Conservation (phyloP, 129 eudicot species). For the Apium graveolens region DNA sequence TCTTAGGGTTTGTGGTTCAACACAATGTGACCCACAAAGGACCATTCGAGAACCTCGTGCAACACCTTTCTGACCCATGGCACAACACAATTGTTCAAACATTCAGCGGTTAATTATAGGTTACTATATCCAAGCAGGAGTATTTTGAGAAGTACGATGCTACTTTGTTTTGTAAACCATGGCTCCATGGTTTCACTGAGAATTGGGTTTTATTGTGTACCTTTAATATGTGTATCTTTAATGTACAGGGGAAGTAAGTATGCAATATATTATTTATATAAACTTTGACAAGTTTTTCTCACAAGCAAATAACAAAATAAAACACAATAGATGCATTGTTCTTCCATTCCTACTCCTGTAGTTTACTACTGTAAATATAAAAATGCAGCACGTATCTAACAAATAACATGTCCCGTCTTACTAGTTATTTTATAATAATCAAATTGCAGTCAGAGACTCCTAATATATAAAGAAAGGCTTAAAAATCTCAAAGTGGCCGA, state of each 20-base stretch:
- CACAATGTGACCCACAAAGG: slow-evolving; percentile 91
- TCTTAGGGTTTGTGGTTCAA: slow-evolving; percentile 85
- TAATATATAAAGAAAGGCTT: too few relatives aligned
- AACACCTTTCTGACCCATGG: slow-evolving; percentile 99
- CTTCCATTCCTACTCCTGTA: not conserved
- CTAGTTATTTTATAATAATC: too few relatives aligned
- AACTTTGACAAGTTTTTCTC: slow-evolving; percentile 3
- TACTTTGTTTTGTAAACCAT: slow-evolving; percentile 14
- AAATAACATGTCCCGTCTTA: too few relatives aligned
- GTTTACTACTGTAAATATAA: too few relatives aligned
- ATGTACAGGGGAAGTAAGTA: slow-evolving; percentile 20
- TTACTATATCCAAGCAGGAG: not conserved
- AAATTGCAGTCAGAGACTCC: too few relatives aligned
- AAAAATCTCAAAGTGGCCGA: too few relatives aligned
- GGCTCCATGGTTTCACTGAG: slow-evolving; percentile 1
- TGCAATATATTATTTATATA: slow-evolving; percentile 11
- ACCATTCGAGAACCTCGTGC: slow-evolving; percentile 87
- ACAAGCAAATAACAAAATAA: not conserved
- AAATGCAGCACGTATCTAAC: not conserved
- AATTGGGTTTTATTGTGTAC: slow-evolving; percentile 15
- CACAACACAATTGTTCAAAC: slow-evolving; percentile 99
- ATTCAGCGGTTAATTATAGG: slow-evolving; percentile 25
- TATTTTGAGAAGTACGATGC: not conserved
- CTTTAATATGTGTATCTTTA: slow-evolving; percentile 2
- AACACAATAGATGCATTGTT: not conserved